phyloP scores from a whole-genome alignment of 2,329 filamentous ascomycete species.

The Fusarium nisikadoi region DNA sequence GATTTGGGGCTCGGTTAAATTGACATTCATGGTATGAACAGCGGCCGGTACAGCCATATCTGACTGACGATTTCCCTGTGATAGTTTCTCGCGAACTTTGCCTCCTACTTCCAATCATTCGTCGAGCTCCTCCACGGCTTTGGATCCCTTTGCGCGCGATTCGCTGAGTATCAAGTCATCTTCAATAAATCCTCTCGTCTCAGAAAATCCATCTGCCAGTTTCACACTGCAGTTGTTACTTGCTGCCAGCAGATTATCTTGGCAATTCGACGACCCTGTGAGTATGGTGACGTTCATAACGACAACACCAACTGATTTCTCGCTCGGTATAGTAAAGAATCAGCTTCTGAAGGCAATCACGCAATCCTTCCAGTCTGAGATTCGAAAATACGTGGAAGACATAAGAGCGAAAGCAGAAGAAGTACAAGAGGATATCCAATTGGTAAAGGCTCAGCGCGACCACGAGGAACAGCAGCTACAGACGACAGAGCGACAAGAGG shows the following conservation, averaged over 20 bases:
- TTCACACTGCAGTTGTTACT: constrained; percentile 7
- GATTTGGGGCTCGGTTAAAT: constrained; percentile 18
- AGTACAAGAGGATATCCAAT: constrained; percentile 3
- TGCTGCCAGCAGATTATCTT: constrained; percentile 26
- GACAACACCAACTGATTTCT: no score
- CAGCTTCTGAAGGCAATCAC: neutral
- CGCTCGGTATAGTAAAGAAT: neutral
- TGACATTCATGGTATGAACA: neutral
- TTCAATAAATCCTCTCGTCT: neutral
- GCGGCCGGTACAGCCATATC: no score
- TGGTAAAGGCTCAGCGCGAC: constrained; percentile 9
- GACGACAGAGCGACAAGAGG: constrained; percentile 7
- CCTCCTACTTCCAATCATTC: constrained; percentile 33
- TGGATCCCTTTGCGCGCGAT: neutral
- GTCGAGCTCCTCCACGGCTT: constrained; percentile 23
- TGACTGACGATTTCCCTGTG: no score
- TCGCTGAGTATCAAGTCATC: constrained; percentile 19
- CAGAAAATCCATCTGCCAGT: neutral
- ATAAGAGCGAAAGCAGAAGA: constrained; percentile 14
- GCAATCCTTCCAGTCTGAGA: constrained; percentile 19
- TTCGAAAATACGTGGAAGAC: constrained; percentile 14
- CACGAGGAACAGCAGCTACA: constrained; percentile 7
- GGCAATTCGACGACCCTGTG: neutral
- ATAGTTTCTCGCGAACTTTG: constrained; percentile 23
- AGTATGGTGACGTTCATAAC: neutral